phyloP scores from a whole-genome alignment of 306 rosid genomes.

The Ormosia emarginata region DNA sequence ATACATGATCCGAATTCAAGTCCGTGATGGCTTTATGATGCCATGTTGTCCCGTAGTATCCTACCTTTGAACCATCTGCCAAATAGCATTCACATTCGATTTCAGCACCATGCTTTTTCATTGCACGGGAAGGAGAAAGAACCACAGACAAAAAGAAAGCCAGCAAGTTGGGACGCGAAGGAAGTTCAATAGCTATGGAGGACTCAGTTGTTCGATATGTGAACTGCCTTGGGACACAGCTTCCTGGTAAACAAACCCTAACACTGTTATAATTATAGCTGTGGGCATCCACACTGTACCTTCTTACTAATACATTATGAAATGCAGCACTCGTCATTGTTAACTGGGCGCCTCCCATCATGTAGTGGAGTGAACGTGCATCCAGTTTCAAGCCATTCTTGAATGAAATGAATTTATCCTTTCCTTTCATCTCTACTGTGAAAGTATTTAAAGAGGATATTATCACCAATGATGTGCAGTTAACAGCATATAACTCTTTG shows the following conservation, averaged over 20 bases:
- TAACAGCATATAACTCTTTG: background rate
- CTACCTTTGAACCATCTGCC: background rate
- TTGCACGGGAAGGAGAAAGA: background rate
- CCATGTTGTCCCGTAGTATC: background rate
- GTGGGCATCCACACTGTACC: background rate
- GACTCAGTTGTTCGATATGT: background rate
- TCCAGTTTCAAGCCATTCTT: background rate
- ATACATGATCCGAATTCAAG: background rate
- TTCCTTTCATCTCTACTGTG: background rate
- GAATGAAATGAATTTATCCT: background rate
- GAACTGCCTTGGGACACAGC: background rate
- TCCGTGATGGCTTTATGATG: background rate
- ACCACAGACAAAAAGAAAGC: background rate
- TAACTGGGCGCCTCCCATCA: background rate
- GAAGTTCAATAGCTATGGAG: background rate
- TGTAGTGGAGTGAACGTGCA: background rate
- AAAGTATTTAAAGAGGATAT: background rate
- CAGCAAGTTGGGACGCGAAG: background rate
- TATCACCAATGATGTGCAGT: constrained; percentile 15
- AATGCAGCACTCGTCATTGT: background rate
- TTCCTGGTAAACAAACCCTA: background rate
- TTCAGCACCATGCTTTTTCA: background rate
- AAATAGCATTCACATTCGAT: background rate
- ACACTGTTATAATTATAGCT: background rate
- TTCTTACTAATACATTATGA: background rate